Evolutionary conservation across 306 rosid genomes (phyloP).

Genomic region (Erythrophleum fordii): DNA sequence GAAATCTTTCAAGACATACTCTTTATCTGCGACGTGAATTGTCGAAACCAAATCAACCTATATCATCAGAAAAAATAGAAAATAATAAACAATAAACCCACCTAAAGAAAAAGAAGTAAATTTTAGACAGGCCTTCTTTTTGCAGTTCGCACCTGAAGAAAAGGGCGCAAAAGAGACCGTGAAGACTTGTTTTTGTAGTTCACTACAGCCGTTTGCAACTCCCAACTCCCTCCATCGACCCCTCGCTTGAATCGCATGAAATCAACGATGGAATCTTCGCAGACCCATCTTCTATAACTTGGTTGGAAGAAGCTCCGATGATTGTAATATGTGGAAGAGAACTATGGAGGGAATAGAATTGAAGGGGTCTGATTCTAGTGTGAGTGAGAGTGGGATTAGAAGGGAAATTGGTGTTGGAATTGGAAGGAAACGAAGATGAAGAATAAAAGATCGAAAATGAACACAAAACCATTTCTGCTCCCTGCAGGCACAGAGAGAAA

Average conservation of each 20-base stretch:
- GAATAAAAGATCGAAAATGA: slow-evolving; percentile 60
- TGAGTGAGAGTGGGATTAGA: slow-evolving; percentile 49
- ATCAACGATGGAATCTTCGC: slow-evolving; percentile 75
- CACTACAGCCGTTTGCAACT: slow-evolving; percentile 83
- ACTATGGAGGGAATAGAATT: slow-evolving; percentile 32
- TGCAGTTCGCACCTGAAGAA: slow-evolving; percentile 59
- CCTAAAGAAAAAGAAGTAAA: slow-evolving; percentile 23
- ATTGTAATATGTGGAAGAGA: slow-evolving; percentile 17
- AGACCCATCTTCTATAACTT: slow-evolving; percentile 61
- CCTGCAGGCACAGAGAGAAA: slow-evolving; percentile 6
- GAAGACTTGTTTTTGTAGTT: slow-evolving; percentile 79
- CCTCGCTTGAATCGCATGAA: slow-evolving; percentile 84
- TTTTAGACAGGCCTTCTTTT: not conserved
- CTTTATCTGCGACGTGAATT: slow-evolving; percentile 91
- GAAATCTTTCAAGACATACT: too few species aligned
- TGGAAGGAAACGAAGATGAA: slow-evolving; percentile 54
- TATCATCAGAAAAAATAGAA: slow-evolving; percentile 39
- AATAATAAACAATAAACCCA: slow-evolving; percentile 21
- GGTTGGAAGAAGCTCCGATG: slow-evolving; percentile 42
- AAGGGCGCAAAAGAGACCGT: slow-evolving; percentile 73
- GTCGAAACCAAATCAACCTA: slow-evolving; percentile 98
- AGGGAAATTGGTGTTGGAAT: slow-evolving; percentile 46
- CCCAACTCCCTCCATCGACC: slow-evolving; percentile 54
- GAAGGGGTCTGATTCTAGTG: slow-evolving; percentile 33
- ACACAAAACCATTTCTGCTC: slow-evolving; percentile 54